These are phyloP conservation scores for Arxiozyma heterogenica DNA, from an alignment of 1,139 yeast genomes.

Conservation along the genomic window DNA sequence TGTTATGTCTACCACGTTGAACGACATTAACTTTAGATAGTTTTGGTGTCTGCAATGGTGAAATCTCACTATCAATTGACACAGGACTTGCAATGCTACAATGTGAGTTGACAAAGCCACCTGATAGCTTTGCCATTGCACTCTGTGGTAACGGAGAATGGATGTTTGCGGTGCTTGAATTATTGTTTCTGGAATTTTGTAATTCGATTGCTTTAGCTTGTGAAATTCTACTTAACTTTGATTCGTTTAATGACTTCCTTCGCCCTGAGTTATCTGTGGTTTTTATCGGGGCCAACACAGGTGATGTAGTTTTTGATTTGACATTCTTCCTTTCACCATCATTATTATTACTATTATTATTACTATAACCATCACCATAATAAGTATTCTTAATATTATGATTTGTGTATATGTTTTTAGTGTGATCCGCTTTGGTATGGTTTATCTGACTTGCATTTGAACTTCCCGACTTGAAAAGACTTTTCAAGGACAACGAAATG, in stretches of 20 bases:
- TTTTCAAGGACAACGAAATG: slow-evolving; percentile 25
- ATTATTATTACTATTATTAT: not conserved
- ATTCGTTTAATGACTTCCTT: slow-evolving; percentile 3
- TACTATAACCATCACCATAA: not conserved
- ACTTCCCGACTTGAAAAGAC: slow-evolving; percentile 18
- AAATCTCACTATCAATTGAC: not conserved
- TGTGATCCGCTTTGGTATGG: not conserved
- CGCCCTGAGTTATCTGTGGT: not conserved
- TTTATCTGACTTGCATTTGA: not conserved
- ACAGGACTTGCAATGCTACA: not conserved
- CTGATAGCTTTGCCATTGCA: slow-evolving; percentile 1
- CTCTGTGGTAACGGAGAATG: slow-evolving; percentile 6
- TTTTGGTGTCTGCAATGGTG: slow-evolving; percentile 6
- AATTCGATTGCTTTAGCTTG: slow-evolving; percentile 6
- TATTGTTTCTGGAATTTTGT: slow-evolving; percentile 5
- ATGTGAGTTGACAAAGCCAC: not conserved
- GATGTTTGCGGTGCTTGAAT: not conserved
- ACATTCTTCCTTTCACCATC: not conserved
- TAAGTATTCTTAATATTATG: not conserved
- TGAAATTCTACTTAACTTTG: slow-evolving; percentile 5
- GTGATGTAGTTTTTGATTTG: slow-evolving; percentile 1
- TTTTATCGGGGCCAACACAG: not conserved
- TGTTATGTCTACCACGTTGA: not conserved
- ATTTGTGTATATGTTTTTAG: slow-evolving; percentile 4
- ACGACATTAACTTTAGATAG: not conserved